These are phyloP conservation scores for Solanum corneliomulleri DNA, from an alignment of 257 asterid species.

Conservation along the genomic window DNA sequence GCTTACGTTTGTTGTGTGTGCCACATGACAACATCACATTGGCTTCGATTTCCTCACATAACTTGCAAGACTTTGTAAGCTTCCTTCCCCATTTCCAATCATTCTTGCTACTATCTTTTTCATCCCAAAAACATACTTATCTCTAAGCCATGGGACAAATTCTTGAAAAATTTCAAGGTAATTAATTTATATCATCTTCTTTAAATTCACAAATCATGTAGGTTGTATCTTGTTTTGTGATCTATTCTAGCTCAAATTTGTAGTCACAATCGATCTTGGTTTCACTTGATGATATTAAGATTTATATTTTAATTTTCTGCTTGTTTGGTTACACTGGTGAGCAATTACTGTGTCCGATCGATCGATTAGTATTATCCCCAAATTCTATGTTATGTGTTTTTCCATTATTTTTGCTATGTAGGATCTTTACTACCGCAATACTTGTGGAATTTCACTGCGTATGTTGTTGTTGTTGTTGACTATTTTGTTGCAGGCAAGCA, in stretches of 20 bases:
- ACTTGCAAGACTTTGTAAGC: background rate
- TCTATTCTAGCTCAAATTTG: background rate
- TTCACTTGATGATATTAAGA: background rate
- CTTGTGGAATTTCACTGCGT: background rate
- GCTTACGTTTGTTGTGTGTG: slow-evolving; percentile 7
- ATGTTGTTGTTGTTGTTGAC: background rate
- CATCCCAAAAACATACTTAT: background rate
- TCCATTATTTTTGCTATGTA: background rate
- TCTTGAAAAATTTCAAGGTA: slow-evolving; percentile 69
- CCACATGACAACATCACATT: background rate
- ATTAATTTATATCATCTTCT: background rate
- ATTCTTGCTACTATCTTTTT: background rate
- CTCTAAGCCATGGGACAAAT: slow-evolving; percentile 65
- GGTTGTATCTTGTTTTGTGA: background rate
- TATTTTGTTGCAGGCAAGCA: slow-evolving; percentile 45
- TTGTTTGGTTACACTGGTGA: background rate
- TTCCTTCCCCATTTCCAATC: background rate
- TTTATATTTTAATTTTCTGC: background rate
- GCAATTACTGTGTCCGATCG: background rate
- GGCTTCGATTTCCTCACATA: background rate
- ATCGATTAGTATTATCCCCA: background rate
- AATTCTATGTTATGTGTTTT: background rate
- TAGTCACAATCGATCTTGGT: background rate
- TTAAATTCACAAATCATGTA: background rate
- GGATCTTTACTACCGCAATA: background rate